Evolutionary conservation across 2,329 filamentous ascomycete genomes (phyloP), one percentile per base, ranked within the genome.

Genomic region (Cladosporium phlei): DNA sequence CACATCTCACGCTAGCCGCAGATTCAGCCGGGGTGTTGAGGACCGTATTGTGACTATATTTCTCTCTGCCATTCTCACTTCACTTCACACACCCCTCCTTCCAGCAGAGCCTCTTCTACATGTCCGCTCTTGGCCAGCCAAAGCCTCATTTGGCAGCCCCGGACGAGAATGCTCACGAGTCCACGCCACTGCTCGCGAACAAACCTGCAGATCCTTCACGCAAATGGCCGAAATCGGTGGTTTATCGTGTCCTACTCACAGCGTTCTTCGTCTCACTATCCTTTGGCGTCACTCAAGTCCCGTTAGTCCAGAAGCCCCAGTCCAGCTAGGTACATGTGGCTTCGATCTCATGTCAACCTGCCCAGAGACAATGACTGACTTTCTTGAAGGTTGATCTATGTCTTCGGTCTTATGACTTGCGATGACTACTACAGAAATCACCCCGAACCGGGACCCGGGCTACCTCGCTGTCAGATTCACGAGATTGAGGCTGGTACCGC

Each of bases 331-430:
- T 46, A 44, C n/a, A n/a, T n/a, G n/a, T n/a, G n/a, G 29, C 19
- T 24, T 33, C 17, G 19, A n/a, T 25, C 25, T 4, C 7, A 25
- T 16, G 14, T 17, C 39, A 43, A 38, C 27, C 1, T 5, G 14
- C 7, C 9, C 11, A 4, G 7, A 2, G 5, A 6, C 8, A 6
- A 16, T 16, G 9, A 33, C 37, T 32, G 20, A 54, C 51, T 6
- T n/a, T 7, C n/a, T 8, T 5, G 9, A 8, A 45, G 42, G 32
- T 60, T 76, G 5, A 63, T 85, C 35, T 85, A 83, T 62, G 80
- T 83, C 19, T 86, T 87, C 55, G 80, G 81, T 48, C 60, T 85
- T 2, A 86, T 87, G 82, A 80, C 79, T 39, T 88, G 84, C 64
- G 80, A 87, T 46, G 74, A 77, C 42, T 88, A 80, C 61, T 88